phyloP scores from a whole-genome alignment of 768 basidiomycete genomes.

The Rhodotorula paludigena region DNA sequence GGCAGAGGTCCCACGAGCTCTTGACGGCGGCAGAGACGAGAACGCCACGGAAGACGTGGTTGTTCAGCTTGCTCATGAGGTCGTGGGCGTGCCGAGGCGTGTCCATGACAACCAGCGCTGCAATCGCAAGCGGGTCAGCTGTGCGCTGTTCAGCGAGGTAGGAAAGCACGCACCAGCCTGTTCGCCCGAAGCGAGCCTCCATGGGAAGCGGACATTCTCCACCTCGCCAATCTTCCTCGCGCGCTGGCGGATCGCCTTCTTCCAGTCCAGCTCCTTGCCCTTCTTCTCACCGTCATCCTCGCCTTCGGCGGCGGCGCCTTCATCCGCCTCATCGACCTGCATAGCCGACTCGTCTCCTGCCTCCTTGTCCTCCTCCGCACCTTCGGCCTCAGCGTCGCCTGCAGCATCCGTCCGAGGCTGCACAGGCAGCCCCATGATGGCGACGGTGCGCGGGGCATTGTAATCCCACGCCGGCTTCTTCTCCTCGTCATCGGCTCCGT shows the following conservation, averaged over 20 bases:
- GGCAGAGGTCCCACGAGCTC: constrained; percentile 60
- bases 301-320: constrained; percentile 56
- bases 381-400: constrained; percentile 16
- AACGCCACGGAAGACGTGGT: constrained; percentile 83
- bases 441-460: constrained; percentile 69
- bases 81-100: constrained; percentile 64
- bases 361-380: constrained; percentile 45
- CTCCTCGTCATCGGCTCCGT: constrained; percentile 11
- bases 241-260: constrained; percentile 54
- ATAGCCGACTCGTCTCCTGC: constrained; percentile 72
- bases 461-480: constrained; percentile 54
- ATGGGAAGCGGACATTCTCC: constrained; percentile 59
- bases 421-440: constrained; percentile 47
- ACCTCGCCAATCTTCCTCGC: constrained; percentile 70
- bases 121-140: not conserved
- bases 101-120: constrained; percentile 69
- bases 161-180: constrained; percentile 54
- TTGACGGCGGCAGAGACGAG: constrained; percentile 84
- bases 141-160: not conserved
- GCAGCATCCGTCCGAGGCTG: constrained; percentile 29
- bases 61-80: constrained; percentile 75
- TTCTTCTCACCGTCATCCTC: constrained; percentile 57
- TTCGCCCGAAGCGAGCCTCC: constrained; percentile 53
- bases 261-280: constrained; percentile 36
- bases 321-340: constrained; percentile 51